Base-by-base conservation (phyloP, 768 basidiomycete genomes). In the Tylopilus felleus region DNA sequence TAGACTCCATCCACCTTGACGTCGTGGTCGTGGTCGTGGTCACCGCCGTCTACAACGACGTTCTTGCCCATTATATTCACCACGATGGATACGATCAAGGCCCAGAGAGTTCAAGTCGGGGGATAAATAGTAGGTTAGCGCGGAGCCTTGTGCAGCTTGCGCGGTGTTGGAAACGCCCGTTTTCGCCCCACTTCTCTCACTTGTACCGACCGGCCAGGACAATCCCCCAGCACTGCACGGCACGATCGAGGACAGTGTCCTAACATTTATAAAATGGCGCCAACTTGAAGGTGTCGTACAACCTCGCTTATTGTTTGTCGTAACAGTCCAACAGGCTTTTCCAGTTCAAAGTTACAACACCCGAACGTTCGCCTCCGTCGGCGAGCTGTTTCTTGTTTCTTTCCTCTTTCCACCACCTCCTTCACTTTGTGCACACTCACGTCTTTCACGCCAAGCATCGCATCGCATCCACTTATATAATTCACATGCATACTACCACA, bases 401-500 rank as follows among this genome's bases (percentile, higher is more conserved):
- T 56, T 53, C 29, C n/a, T n/a, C n/a, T n/a, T n/a, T n/a, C n/a
- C n/a, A n/a, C 52, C 52, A 50, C 59, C 28, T 33, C 39, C 52
- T 59, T 57, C 55, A 62, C 56, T 40, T 43, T 42, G 51, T 48
- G 49, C 60, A 57, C 64, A 47, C 51, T 59, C 54, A 65, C 66
- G 59, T 48, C 56, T 49, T 59, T 67, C 59, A 67, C 65, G 56
- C 53, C 40, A 56, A 49, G 55, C 53, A 25, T 58, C 41, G 43
- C 53, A 53, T 55, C 46, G 41, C n/a, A 36, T 45, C 54, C 29
- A 50, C 55, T 53, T 54, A 53, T 57, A 64, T 52, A 58, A 52
- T 52, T 53, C 58, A 66, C 66, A 68, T 68, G 64, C 67, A 62
- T 47, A 19, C 51, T 23, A 55, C 66, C 66, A 56, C 66, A 66